Evolutionary conservation across 305 asterid genomes (phyloP).

Genomic region (Fraxinus dipetala): DNA sequence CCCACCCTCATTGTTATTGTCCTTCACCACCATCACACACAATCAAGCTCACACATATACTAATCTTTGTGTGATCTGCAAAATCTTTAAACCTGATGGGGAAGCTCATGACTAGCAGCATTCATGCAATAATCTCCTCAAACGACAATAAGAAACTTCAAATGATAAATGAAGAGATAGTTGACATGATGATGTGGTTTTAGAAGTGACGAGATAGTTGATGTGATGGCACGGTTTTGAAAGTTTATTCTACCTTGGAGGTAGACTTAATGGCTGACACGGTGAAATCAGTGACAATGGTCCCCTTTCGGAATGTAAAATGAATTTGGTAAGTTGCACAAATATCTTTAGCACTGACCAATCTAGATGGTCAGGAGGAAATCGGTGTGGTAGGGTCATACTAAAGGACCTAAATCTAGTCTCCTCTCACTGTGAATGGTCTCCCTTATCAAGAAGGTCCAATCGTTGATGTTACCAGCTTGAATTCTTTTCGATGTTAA

Average conservation of each 20-base stretch:
- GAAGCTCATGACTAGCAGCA: background rate
- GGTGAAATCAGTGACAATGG: background rate
- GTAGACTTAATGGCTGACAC: background rate
- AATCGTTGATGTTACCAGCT: background rate
- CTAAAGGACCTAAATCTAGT: background rate
- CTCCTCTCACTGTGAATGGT: background rate
- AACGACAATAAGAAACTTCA: background rate
- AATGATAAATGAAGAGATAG: background rate
- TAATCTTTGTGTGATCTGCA: background rate
- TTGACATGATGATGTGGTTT: background rate
- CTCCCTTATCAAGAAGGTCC: background rate
- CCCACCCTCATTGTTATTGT: background rate
- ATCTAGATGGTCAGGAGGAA: background rate
- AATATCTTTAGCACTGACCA: background rate
- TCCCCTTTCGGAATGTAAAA: background rate
- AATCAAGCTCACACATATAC: background rate
- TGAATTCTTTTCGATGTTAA: background rate
- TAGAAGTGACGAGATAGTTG: background rate
- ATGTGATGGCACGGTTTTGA: background rate
- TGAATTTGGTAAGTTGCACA: background rate
- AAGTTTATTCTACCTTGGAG: background rate
- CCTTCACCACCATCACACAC: background rate
- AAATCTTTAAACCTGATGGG: background rate
- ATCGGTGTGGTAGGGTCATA: background rate
- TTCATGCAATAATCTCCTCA: background rate